Conservation (phyloP, 2,329 filamentous ascomycete genomes). For the Stagonosporopsis chrysanthemi region DNA sequence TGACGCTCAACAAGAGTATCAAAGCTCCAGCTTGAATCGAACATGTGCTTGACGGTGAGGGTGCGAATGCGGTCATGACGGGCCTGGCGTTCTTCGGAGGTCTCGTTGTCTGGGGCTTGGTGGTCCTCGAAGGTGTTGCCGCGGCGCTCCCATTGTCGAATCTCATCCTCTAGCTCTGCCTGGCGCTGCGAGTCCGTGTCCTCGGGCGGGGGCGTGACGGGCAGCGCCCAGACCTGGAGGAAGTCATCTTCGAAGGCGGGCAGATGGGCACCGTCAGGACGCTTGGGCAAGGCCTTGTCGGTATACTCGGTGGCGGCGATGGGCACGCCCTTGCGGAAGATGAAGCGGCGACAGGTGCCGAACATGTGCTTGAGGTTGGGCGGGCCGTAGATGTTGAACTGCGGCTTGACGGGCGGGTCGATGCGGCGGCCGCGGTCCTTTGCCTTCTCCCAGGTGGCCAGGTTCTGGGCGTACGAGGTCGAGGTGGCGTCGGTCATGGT, state of each 20-base stretch:
- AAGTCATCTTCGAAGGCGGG: constrained; percentile 80
- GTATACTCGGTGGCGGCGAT: constrained; percentile 73
- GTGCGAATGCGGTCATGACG: constrained; percentile 62
- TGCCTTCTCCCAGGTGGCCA: constrained; percentile 41
- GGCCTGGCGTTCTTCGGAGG: constrained; percentile 45
- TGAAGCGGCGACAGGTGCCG: constrained; percentile 82
- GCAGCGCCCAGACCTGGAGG: constrained; percentile 85
- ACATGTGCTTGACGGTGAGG: constrained; percentile 76
- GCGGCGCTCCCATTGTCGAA: constrained; percentile 31
- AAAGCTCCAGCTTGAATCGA: constrained; percentile 76
- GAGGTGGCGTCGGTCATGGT: constrained; percentile 76
- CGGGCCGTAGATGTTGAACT: constrained; percentile 73
- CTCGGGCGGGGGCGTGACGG: constrained; percentile 55
- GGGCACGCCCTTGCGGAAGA: constrained; percentile 83
- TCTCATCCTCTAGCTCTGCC: constrained; percentile 31
- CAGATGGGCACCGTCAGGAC: constrained; percentile 45
- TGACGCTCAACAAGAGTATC: constrained; percentile 73
- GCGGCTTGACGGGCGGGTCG: constrained; percentile 31
- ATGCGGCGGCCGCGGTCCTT: constrained; percentile 25
- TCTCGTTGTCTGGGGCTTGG: constrained; percentile 38
- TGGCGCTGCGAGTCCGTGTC: constrained; percentile 22
- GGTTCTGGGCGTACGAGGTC: constrained; percentile 55
- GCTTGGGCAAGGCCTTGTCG: constrained; percentile 33
- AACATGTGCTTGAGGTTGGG: constrained; percentile 81
- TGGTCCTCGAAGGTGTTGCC: constrained; percentile 45